A percentile compares a stretch with the other conserved stretches of the same genome.
Evolutionary conservation across 2,329 filamentous ascomycete genomes (phyloP).

Genomic region (Cladosporium oxysporum): DNA sequence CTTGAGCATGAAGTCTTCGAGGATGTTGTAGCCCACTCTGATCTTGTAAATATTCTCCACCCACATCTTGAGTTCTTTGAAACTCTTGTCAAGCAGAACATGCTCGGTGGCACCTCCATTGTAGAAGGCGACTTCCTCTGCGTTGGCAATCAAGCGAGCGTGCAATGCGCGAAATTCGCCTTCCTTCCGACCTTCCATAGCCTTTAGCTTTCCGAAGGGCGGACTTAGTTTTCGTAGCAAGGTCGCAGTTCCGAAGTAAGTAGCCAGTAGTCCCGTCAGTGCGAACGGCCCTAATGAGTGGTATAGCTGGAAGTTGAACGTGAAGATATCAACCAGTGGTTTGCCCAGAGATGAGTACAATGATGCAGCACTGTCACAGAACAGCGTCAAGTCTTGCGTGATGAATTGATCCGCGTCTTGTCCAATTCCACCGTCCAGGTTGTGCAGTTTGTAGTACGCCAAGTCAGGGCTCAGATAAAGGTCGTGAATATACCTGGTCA

Average conservation of each 20-base stretch:
- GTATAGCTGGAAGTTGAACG: conserved; percentile 98
- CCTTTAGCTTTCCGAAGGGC: conserved; percentile 94
- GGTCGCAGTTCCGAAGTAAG: conserved; percentile 92
- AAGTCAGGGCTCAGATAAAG: conserved; percentile 92
- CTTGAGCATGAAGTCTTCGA: conserved; percentile 96
- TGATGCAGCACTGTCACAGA: conserved; percentile 88
- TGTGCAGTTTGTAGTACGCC: conserved; percentile 94
- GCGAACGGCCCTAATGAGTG: conserved; percentile 86
- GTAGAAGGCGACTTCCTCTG: conserved; percentile 97
- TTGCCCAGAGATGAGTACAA: conserved; percentile 97
- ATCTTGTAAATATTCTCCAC: conserved; percentile 99
- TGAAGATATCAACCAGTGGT: conserved; percentile 91
- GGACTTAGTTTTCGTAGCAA: conserved; percentile 86
- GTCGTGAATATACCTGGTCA: conserved; percentile 96
- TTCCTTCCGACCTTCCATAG: conserved; percentile 91
- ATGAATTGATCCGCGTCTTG: conserved; percentile 96
- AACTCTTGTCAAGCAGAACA: conserved; percentile 86
- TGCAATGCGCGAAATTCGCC: conserved; percentile 93
- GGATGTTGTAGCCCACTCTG: conserved; percentile 97
- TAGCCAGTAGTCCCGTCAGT: conserved; percentile 79
- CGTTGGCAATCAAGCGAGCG: conserved; percentile 89
- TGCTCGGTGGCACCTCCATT: conserved; percentile 94
- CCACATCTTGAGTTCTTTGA: conserved; percentile 89
- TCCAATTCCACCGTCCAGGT: conserved; percentile 88
- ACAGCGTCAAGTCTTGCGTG: conserved; percentile 92